Conservation (phyloP, 1,139 yeast genomes). For the Geotrichum restrictum region DNA sequence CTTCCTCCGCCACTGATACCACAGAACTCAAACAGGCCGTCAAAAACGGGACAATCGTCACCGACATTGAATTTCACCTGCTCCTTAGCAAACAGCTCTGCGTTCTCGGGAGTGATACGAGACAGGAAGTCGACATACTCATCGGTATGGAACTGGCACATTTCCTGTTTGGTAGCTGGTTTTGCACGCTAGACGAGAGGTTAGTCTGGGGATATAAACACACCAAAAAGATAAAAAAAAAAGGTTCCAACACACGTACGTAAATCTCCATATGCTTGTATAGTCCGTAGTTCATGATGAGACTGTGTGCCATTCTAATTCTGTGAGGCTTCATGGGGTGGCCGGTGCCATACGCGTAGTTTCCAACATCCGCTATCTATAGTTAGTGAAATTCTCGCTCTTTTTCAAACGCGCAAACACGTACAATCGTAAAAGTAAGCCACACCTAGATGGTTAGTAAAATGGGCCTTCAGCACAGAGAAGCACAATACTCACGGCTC, state of each 20-base stretch:
- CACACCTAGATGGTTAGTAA: conserved; percentile 41
- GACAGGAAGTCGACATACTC: conserved; percentile 92
- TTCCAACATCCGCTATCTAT: conserved; percentile 76
- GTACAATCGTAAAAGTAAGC: conserved; percentile 58
- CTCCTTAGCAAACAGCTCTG: conserved; percentile 86
- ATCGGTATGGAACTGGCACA: conserved; percentile 98
- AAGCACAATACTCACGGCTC: conserved; percentile 43
- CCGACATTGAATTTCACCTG: conserved; percentile 94
- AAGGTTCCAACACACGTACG: conserved; percentile 32
- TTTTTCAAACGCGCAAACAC: conserved; percentile 8
- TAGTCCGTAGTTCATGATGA: conserved; percentile 94
- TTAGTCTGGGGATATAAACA: neutral
- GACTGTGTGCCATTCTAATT: conserved; percentile 96
- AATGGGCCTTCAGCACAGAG: neutral
- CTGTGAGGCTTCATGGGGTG: conserved; percentile 99
- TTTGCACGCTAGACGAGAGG: conserved; percentile 56
- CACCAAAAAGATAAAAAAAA: neutral
- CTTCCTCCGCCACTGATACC: conserved; percentile 95
- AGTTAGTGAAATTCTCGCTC: neutral
- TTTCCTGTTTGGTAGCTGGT: conserved; percentile 97
- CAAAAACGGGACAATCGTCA: conserved; percentile 95
- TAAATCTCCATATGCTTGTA: conserved; percentile 97
- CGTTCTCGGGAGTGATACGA: conserved; percentile 89
- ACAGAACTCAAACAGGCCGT: conserved; percentile 92
- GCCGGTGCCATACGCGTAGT: conserved; percentile 96